Percentiles rank a stretch among this genome's conserved stretches.
Evolutionary conservation across 106 monocot genomes (phyloP).

Genomic region (Dendrobium chrysotoxum): DNA sequence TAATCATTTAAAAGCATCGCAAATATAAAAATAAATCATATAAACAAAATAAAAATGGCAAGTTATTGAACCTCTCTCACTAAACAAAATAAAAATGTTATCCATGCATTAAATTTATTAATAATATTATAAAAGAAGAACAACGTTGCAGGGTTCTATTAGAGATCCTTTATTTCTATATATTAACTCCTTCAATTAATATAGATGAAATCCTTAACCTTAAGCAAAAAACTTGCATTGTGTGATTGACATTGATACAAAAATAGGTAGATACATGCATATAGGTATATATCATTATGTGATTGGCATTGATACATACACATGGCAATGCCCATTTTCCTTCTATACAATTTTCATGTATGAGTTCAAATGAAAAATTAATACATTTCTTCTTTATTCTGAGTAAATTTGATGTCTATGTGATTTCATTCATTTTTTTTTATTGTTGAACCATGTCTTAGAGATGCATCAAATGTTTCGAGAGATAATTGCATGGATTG

Average conservation of each 20-base stretch:
- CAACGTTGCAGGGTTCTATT: background rate
- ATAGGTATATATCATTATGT: background rate
- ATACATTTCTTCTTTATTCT: background rate
- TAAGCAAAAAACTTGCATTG: background rate
- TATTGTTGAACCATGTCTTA: background rate
- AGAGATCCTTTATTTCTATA: background rate
- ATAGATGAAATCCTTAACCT: background rate
- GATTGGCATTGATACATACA: background rate
- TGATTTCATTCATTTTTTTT: background rate
- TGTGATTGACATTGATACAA: background rate
- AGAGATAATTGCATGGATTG: background rate
- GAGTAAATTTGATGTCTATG: background rate
- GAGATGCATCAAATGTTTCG: background rate
- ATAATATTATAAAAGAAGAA: background rate
- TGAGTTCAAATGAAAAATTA: background rate
- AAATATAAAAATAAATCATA: too few relatives aligned
- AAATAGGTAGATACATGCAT: too few relatives aligned
- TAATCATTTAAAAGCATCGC: too few relatives aligned
- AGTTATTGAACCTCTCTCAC: too few relatives aligned
- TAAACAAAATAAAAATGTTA: too few relatives aligned
- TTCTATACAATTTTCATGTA: background rate
- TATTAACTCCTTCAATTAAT: background rate
- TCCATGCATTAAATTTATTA: background rate
- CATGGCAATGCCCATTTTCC: background rate
- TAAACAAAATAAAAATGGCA: too few relatives aligned